A percentile compares a stretch with the other conserved stretches of the same genome.
These are phyloP conservation scores for Penicillium digitatum DNA, from an alignment of 2,329 filamentous ascomycete genomes.

Conservation along the genomic window DNA sequence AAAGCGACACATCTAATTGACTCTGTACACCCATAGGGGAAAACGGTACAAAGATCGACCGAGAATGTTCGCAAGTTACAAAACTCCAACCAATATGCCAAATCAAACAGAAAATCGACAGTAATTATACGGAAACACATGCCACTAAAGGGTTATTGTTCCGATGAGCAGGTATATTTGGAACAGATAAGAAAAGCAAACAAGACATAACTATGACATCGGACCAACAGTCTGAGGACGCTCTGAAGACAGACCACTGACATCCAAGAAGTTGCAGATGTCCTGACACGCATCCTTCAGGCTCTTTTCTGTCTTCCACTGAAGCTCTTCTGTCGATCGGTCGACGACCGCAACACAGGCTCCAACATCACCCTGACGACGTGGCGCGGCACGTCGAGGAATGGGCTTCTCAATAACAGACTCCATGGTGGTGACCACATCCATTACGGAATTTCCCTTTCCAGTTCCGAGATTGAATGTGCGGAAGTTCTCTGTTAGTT, in stretches of 20 bases:
- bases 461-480: constrained; percentile 43
- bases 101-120: constrained; percentile 1
- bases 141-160: not conserved
- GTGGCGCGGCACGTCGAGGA: constrained; percentile 30
- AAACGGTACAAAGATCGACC: not conserved
- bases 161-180: not conserved
- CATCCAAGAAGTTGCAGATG: constrained; percentile 37
- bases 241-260: constrained; percentile 30
- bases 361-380: constrained; percentile 39
- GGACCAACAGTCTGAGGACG: not conserved
- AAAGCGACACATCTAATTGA: not conserved
- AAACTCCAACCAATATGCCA: constrained; percentile 9
- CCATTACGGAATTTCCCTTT: constrained; percentile 37
- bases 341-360: constrained; percentile 38
- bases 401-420: constrained; percentile 35
- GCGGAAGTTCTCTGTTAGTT: constrained; percentile 40
- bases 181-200: not conserved
- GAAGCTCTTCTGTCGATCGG: constrained; percentile 53
- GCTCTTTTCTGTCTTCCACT: constrained; percentile 40
- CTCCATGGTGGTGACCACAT: constrained; percentile 40
- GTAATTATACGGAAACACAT: constrained; percentile 7
- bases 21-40: not conserved
- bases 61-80: constrained; percentile 6
- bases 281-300: constrained; percentile 38
- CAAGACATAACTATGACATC: not conserved